Conservation (phyloP, 192 early-diverging fungal genomes). For the Coemansia sp. region DNA sequence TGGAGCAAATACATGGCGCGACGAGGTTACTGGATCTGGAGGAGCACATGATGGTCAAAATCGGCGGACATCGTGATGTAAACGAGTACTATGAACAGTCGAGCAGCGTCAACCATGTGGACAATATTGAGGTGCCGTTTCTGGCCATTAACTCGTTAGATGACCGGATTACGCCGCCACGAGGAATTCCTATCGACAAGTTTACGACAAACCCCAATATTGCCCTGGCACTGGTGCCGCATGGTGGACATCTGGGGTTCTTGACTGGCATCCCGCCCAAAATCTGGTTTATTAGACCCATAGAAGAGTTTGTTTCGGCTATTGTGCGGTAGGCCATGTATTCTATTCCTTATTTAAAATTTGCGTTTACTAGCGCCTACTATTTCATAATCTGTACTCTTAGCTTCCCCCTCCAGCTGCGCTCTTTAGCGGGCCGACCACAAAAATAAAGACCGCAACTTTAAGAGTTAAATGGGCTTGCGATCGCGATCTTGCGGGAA, state of each 20-base stretch:
- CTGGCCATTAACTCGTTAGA: constrained; percentile 80
- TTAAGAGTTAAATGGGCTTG: neutral
- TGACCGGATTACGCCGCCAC: constrained; percentile 72
- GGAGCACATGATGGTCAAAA: constrained; percentile 62
- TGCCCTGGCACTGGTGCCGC: constrained; percentile 71
- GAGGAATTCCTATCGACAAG: constrained; percentile 72
- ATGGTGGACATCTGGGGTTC: constrained; percentile 93
- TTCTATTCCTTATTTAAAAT: neutral
- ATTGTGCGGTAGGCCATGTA: constrained; percentile 24
- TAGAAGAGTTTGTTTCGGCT: constrained; percentile 65
- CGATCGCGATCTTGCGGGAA: neutral
- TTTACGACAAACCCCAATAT: constrained; percentile 71
- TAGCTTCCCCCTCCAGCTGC: neutral
- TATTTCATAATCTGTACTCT: neutral
- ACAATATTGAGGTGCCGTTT: constrained; percentile 68
- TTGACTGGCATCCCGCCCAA: constrained; percentile 36
- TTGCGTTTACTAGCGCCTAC: neutral
- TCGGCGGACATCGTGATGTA: constrained; percentile 72
- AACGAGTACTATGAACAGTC: constrained; percentile 74
- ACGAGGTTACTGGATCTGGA: constrained; percentile 82
- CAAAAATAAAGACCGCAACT: neutral
- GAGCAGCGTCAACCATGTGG: constrained; percentile 57
- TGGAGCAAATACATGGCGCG: constrained; percentile 53
- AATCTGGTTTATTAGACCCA: constrained; percentile 66
- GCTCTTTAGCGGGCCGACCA: neutral